Conservation (phyloP, 768 basidiomycete genomes). For the Sarcodon aspratus region DNA sequence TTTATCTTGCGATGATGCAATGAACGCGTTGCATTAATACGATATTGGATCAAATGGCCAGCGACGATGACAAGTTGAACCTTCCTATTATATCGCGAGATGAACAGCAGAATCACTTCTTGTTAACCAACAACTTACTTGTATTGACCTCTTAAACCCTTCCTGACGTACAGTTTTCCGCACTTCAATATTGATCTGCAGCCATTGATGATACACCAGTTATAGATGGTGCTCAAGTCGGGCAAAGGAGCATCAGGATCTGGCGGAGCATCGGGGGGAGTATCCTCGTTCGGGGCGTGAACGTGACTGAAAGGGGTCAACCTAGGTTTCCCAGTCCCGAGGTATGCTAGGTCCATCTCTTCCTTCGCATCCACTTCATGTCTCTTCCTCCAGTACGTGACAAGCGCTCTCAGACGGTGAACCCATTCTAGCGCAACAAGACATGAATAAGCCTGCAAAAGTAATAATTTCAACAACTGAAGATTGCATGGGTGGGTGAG, state of each 20-base stretch:
- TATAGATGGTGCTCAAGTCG: conserved; percentile 57
- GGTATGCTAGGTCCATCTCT: conserved; percentile 71
- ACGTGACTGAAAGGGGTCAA: conserved; percentile 43
- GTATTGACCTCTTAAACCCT: conserved; percentile 66
- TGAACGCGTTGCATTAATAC: conserved; percentile 43
- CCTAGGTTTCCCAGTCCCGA: conserved; percentile 34
- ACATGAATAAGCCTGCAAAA: conserved; percentile 49
- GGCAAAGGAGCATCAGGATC: conserved; percentile 44
- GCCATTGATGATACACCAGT: conserved; percentile 77
- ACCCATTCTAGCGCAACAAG: conserved; percentile 79
- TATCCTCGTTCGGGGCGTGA: conserved; percentile 23
- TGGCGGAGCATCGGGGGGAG: conserved; percentile 37
- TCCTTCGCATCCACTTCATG: conserved; percentile 66
- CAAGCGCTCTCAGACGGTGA: conserved; percentile 53
- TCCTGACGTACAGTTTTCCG: conserved; percentile 63
- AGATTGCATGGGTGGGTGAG: not conserved
- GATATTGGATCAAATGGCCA: conserved; percentile 66
- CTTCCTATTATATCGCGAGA: conserved; percentile 27
- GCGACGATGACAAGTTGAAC: conserved; percentile 65
- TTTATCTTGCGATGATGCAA: conserved; percentile 45
- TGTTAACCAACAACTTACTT: conserved; percentile 35
- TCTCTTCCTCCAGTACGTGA: conserved; percentile 70
- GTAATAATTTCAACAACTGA: not conserved
- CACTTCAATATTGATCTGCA: conserved; percentile 68
- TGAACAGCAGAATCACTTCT: not conserved